Conservation (phyloP, 371 early-diverging fungal genomes). For the Syncephalastrum racemosum region DNA sequence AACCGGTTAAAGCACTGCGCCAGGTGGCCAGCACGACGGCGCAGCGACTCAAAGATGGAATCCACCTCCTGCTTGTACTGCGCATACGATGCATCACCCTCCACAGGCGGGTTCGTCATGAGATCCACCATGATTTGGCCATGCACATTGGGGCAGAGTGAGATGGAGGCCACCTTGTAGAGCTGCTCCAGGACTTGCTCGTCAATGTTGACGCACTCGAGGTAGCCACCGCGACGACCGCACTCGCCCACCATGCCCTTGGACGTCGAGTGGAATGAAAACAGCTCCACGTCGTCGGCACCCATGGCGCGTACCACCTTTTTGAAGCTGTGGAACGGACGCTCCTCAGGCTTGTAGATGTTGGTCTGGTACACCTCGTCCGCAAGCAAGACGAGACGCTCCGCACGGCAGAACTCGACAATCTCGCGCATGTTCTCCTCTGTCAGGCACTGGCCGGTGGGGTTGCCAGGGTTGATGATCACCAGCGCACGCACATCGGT, state of each 20-base stretch:
- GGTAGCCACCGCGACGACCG: slow-evolving; percentile 97
- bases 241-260: slow-evolving; percentile 99
- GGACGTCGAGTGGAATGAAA: slow-evolving; percentile 79
- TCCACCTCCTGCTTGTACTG: slow-evolving; percentile 74
- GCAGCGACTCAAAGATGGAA: slow-evolving; percentile 80
- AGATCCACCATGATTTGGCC: slow-evolving; percentile 89
- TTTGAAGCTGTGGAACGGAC: slow-evolving; percentile 93
- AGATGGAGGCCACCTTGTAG: slow-evolving; percentile 92
- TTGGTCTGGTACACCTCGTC: slow-evolving; percentile 98
- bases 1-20: slow-evolving; percentile 77
- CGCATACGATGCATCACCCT: slow-evolving; percentile 76
- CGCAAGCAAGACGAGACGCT: slow-evolving; percentile 81
- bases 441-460: slow-evolving; percentile 85
- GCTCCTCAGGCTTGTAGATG: slow-evolving; percentile 72
- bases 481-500: slow-evolving; percentile 89
- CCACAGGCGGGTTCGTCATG: slow-evolving; percentile 92
- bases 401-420: slow-evolving; percentile 75
- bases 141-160: slow-evolving; percentile 88
- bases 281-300: slow-evolving; percentile 57
- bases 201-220: slow-evolving; percentile 89
- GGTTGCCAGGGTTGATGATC: slow-evolving; percentile 97
- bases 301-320: slow-evolving; percentile 79
- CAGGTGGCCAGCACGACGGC: slow-evolving; percentile 77
- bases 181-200: slow-evolving; percentile 74
- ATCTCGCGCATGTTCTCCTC: slow-evolving; percentile 81